Evolutionary conservation across 1,139 yeast genomes (phyloP).

Genomic region (Sugiyamaella castrensis): DNA sequence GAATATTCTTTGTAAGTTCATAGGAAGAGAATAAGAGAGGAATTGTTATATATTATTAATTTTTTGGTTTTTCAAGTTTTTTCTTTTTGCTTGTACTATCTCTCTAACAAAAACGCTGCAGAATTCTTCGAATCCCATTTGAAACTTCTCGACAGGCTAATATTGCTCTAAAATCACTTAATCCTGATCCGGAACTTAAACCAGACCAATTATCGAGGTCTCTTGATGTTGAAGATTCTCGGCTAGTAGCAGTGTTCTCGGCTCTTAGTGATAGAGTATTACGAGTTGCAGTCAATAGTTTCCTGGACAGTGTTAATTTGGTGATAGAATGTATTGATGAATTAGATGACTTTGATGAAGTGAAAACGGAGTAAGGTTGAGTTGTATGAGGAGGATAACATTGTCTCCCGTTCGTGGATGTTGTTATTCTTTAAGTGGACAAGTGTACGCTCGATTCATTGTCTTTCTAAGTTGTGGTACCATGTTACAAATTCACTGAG

Average conservation of each 20-base stretch:
- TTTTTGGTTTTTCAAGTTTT: no score
- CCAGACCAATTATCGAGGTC: slow-evolving; percentile 42
- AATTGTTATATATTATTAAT: no score
- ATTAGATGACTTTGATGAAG: slow-evolving; percentile 41
- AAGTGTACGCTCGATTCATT: no score
- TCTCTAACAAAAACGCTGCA: slow-evolving; percentile 17
- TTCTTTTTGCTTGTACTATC: no score
- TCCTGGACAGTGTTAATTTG: slow-evolving; percentile 62
- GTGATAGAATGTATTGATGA: slow-evolving; percentile 66
- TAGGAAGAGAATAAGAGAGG: no score
- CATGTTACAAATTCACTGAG: no score
- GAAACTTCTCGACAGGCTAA: slow-evolving; percentile 55
- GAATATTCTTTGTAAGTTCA: no score
- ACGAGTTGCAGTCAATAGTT: slow-evolving; percentile 67
- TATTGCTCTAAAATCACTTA: slow-evolving; percentile 57
- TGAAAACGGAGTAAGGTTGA: no score
- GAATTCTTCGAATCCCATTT: slow-evolving; percentile 60
- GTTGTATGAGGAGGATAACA: no score
- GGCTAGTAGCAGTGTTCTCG: slow-evolving; percentile 46
- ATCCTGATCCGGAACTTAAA: slow-evolving; percentile 77
- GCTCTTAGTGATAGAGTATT: slow-evolving; percentile 63
- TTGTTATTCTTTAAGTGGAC: no score
- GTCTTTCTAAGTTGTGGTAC: no score
- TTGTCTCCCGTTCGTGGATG: no score
- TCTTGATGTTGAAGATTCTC: slow-evolving; percentile 25